Evolutionary conservation across 345 rosid genomes (phyloP).

Genomic region (Erucastrum elatum): DNA sequence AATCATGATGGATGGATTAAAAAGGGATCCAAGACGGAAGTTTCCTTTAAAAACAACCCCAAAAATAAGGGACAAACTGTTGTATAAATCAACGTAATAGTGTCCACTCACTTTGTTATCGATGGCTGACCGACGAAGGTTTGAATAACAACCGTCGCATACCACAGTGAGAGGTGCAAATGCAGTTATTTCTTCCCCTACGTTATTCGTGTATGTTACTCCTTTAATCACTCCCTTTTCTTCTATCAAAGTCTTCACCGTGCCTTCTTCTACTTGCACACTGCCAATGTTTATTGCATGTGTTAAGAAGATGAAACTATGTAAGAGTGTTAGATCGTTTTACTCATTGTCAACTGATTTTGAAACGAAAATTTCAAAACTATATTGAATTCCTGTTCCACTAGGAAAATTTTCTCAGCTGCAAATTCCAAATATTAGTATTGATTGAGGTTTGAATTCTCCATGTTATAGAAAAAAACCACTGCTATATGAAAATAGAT

Average conservation of each 20-base stretch:
- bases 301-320: background rate
- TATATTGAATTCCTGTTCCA: no score
- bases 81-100: no score
- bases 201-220: constrained; percentile 54
- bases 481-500: background rate
- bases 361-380: background rate
- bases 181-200: constrained; percentile 46
- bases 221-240: constrained; percentile 62
- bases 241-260: constrained; percentile 60
- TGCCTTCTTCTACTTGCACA: constrained; percentile 49
- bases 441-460: background rate
- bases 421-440: no score
- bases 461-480: background rate
- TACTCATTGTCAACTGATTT: no score
- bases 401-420: no score
- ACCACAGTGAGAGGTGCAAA: constrained; percentile 71
- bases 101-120: constrained; percentile 47
- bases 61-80: background rate
- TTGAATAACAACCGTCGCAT: constrained; percentile 73
- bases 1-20: background rate
- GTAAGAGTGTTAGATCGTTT: no score
- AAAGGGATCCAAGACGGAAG: background rate
- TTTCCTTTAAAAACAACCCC: background rate
- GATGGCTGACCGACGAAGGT: constrained; percentile 65
- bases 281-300: constrained; percentile 21